Base-by-base conservation (phyloP, 2,329 filamentous ascomycete species). In the Cladosporium sp. region DNA sequence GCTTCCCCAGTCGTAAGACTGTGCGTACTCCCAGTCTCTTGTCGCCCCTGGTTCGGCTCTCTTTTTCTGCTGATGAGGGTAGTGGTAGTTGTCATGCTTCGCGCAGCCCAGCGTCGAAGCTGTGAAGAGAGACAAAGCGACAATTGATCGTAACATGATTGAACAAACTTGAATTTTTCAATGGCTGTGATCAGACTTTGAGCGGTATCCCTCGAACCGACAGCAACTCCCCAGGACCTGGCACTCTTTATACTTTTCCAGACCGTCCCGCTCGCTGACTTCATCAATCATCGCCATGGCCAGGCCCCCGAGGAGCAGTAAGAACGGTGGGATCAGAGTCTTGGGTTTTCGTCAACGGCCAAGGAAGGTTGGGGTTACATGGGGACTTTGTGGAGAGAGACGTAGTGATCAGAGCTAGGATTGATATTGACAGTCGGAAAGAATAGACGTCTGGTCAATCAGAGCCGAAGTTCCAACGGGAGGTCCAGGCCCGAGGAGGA, bases 1-100 rank as follows among this genome's bases (percentile, higher is more conserved):
- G 44, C 55, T 43, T 15, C 55, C 58, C 58, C 58, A 60, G 30
- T 60, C 54, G 30, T 54, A 54, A 4, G 52, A 53, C 7, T 52
- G 36, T 37, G 58, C 57, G 13, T 59, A 58, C 9, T 54, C 55
- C 57, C 56, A 60, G 22, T 54, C 48, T 44, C 40, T 38, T 17
- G 32, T 20, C 12, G 37, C 22, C 22, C 24, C 34, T 39, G 48
- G 24, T 18, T 44, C 42, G 8, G 32, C 41, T 30, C 41, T 22
- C 18, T 43, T 43, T 41, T 22, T 51, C 18, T 15, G 39, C 20
- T 39, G 36, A 11, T 24, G 40, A 44, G 40, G 32, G 18, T 39
- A 51, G 19, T 51, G 48, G 32, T 51, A 24, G 24, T 51, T 51
- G 17, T 22, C 36, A 24, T 51, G 48, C 34, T 43, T 24, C 11